Percentiles rank a stretch among this genome's conserved stretches.
phyloP scores from a whole-genome alignment of 2,329 filamentous ascomycete species.

The Alternaria sp. region DNA sequence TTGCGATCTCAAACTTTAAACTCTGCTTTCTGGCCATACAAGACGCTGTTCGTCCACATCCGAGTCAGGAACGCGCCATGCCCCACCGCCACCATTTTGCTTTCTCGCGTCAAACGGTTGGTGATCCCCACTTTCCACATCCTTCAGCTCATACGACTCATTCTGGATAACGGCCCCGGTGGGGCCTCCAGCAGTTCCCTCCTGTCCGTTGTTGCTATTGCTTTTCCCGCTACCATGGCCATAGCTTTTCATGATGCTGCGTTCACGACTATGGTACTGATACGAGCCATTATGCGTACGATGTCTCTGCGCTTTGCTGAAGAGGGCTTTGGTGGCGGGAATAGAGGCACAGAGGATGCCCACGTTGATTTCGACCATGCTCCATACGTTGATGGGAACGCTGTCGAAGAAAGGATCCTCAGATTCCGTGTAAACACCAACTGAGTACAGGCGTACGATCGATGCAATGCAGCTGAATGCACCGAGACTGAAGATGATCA shows the following conservation, averaged over 20 bases:
- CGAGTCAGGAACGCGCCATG: slow-evolving; percentile 11
- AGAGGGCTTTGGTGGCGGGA: slow-evolving; percentile 82
- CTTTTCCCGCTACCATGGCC: background rate
- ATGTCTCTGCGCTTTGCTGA: slow-evolving; percentile 22
- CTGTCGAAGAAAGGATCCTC: slow-evolving; percentile 72
- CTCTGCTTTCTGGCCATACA: slow-evolving; percentile 1
- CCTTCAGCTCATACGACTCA: slow-evolving; percentile 3
- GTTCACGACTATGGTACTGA: slow-evolving; percentile 33
- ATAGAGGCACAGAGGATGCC: slow-evolving; percentile 89
- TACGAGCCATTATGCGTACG: slow-evolving; percentile 23
- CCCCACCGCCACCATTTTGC: background rate
- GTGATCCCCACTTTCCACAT: background rate
- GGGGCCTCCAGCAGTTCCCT: background rate
- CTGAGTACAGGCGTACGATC: slow-evolving; percentile 65
- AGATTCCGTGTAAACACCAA: slow-evolving; percentile 49
- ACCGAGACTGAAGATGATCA: slow-evolving; percentile 83
- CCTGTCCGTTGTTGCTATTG: background rate
- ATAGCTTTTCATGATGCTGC: slow-evolving; percentile 20
- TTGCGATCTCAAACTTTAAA: background rate
- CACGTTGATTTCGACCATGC: slow-evolving; percentile 86
- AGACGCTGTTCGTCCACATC: slow-evolving; percentile 6
- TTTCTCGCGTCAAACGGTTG: background rate
- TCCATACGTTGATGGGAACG: slow-evolving; percentile 90
- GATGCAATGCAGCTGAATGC: slow-evolving; percentile 89
- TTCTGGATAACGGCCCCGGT: slow-evolving; percentile 4